These are phyloP conservation scores for Wallacemonas sp. DNA, from an alignment of 208 protist genomes.

Conservation along the genomic window DNA sequence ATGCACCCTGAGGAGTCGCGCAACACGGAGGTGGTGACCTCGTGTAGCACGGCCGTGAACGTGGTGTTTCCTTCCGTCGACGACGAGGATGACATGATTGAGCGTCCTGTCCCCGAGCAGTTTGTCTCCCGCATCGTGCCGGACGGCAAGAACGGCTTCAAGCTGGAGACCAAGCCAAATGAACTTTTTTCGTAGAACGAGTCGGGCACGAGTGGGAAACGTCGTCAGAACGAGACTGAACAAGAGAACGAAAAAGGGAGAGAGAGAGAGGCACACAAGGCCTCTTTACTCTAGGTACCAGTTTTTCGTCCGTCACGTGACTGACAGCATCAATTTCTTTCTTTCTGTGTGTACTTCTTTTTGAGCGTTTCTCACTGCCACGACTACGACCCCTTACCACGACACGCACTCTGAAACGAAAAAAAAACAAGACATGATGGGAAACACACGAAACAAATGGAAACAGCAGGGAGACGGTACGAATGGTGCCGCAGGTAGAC, in stretches of 20 bases:
- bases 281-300: too few relatives aligned
- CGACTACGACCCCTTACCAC: too few relatives aligned
- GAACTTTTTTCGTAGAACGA: constrained; percentile 15
- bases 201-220: background rate
- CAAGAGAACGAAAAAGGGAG: too few relatives aligned
- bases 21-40: constrained; percentile 75
- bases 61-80: constrained; percentile 61
- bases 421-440: constrained; percentile 21
- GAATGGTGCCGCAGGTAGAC: too few relatives aligned
- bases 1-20: constrained; percentile 52
- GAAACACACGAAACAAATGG: background rate
- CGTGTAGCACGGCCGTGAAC: constrained; percentile 77
- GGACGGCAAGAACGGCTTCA: constrained; percentile 60
- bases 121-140: constrained; percentile 74
- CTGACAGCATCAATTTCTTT: too few relatives aligned
- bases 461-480: too few relatives aligned
- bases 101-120: constrained; percentile 79
- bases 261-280: too few relatives aligned
- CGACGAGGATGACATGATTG: constrained; percentile 59
- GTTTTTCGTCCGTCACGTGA: too few relatives aligned
- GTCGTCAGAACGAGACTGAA: background rate
- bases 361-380: too few relatives aligned
- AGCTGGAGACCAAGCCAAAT: constrained; percentile 68
- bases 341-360: too few relatives aligned
- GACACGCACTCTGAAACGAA: too few relatives aligned